These are phyloP conservation scores for Suillus paluster DNA, from an alignment of 768 basidiomycete genomes.

Conservation along the genomic window DNA sequence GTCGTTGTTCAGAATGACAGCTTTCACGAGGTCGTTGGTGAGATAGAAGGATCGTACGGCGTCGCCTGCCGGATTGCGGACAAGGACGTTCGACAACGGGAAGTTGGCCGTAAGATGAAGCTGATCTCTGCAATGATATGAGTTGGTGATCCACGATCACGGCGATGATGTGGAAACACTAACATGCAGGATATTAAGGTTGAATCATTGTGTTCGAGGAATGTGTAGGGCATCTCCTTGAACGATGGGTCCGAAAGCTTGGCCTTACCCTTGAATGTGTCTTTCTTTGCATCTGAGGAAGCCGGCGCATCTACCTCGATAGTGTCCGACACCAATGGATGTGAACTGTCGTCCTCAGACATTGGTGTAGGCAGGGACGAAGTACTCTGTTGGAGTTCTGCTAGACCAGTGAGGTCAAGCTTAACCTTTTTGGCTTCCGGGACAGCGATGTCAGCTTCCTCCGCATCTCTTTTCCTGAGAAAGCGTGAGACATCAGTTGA, in stretches of 20 bases:
- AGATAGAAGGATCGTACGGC: constrained; percentile 85
- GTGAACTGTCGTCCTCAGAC: constrained; percentile 1
- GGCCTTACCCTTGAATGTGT: constrained; percentile 8
- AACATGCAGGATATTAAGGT: constrained; percentile 76
- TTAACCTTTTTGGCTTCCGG: constrained; percentile 57
- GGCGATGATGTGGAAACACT: constrained; percentile 31
- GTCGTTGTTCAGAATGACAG: constrained; percentile 80
- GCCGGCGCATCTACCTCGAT: constrained; percentile 10
- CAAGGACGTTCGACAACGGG: constrained; percentile 77
- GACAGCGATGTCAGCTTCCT: constrained; percentile 43
- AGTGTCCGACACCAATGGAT: constrained; percentile 6
- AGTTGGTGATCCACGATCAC: neutral
- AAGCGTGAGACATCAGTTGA: constrained; percentile 7
- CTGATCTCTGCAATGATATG: constrained; percentile 54
- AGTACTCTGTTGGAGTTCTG: constrained; percentile 7
- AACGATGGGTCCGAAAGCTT: constrained; percentile 47
- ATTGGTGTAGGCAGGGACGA: constrained; percentile 1
- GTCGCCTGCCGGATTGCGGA: constrained; percentile 80
- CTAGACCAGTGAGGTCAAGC: constrained; percentile 32
- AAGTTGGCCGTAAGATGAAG: constrained; percentile 73
- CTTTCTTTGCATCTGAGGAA: neutral
- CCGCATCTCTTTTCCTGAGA: constrained; percentile 50
- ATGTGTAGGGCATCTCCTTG: constrained; percentile 93
- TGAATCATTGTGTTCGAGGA: constrained; percentile 71
- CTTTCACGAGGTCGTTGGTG: constrained; percentile 82